Percentiles rank a stretch among this genome's conserved stretches.
These are phyloP conservation scores for Penicillium diatomitis DNA, from an alignment of 495 filamentous ascomycete genomes.

Conservation along the genomic window DNA sequence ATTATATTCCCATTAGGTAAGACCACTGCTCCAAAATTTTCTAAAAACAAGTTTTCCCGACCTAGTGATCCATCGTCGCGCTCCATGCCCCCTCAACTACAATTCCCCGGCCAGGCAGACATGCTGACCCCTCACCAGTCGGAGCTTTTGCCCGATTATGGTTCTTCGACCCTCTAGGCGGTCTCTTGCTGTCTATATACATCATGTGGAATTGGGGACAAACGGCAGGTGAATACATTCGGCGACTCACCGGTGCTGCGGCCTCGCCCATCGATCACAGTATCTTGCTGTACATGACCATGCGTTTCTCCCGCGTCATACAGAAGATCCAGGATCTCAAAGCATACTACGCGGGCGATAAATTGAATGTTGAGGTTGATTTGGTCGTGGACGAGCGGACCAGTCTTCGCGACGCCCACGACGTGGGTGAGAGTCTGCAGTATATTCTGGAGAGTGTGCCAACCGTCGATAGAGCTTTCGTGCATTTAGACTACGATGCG, in stretches of 20 bases:
- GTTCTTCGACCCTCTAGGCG: slow-evolving; percentile 82
- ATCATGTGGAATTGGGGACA: slow-evolving; percentile 81
- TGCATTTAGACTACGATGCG: slow-evolving; percentile 73
- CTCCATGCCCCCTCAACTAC: too few relatives aligned
- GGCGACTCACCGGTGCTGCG: slow-evolving; percentile 72
- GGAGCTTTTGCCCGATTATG: slow-evolving; percentile 70
- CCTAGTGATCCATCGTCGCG: too few relatives aligned
- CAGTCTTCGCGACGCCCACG: slow-evolving; percentile 75
- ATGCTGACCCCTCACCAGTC: slow-evolving; percentile 27
- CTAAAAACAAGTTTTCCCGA: too few relatives aligned
- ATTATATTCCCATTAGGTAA: slow-evolving; percentile 49
- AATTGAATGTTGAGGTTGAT: slow-evolving; percentile 78
- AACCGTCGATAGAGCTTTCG: slow-evolving; percentile 58
- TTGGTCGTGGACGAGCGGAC: slow-evolving; percentile 75
- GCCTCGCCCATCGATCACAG: slow-evolving; percentile 75
- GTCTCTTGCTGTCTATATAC: slow-evolving; percentile 67
- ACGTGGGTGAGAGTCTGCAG: slow-evolving; percentile 79
- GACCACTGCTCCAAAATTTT: not conserved
- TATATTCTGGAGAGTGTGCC: slow-evolving; percentile 87
- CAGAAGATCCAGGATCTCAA: slow-evolving; percentile 80
- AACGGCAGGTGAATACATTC: slow-evolving; percentile 70
- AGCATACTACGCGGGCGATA: slow-evolving; percentile 84
- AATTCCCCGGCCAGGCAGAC: not conserved
- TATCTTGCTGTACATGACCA: slow-evolving; percentile 80
- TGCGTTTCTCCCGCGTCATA: slow-evolving; percentile 87